Evolutionary conservation across 345 rosid species (phyloP).

Genomic region (Euphorbia pulcherrima): DNA sequence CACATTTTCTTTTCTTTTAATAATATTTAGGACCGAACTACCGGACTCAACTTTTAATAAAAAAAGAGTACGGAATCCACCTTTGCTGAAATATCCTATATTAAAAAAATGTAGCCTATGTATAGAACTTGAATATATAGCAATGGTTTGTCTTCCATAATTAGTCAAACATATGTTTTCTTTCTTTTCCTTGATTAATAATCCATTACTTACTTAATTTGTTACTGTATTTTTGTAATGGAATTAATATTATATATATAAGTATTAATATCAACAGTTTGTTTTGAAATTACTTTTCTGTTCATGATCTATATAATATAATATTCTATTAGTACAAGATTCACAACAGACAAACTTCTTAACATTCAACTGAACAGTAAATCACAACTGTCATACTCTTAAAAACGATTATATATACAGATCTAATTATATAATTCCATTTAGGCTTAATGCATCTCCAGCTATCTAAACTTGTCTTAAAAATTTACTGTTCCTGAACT

Average conservation of each 20-base stretch:
- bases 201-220: no score
- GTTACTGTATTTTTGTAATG: not conserved
- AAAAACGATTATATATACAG: not conserved
- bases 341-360: not conserved
- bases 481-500: no score
- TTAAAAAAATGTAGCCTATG: no score
- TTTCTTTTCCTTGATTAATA: not conserved
- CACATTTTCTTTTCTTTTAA: no score
- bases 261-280: not conserved
- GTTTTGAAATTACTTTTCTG: not conserved
- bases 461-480: no score
- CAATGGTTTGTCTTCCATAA: not conserved
- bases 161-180: not conserved
- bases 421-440: not conserved
- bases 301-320: not conserved
- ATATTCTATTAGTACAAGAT: not conserved
- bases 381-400: not conserved
- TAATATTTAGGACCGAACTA: no score
- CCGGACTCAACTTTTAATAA: no score
- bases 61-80: no score
- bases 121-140: no score
- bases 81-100: no score
- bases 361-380: not conserved
- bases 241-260: no score
- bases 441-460: no score